phyloP scores from a whole-genome alignment of 1,284 basidiomycete genomes.

The Stygiomarasmius scandens region DNA sequence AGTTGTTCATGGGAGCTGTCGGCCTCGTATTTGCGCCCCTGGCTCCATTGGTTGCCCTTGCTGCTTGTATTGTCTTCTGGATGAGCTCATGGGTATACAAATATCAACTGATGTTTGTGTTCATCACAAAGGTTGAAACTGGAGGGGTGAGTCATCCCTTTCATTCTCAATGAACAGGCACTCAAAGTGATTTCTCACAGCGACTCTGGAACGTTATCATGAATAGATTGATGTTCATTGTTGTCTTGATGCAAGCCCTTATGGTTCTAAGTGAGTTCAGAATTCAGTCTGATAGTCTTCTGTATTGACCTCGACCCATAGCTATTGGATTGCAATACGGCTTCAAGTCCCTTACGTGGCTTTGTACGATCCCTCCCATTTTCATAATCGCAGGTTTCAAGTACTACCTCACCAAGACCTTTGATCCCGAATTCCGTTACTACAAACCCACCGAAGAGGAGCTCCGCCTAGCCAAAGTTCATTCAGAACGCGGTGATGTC shows the following conservation, averaged over 20 bases:
- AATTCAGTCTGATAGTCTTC: background rate
- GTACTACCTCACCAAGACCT: slow-evolving; percentile 71
- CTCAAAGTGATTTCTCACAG: slow-evolving; percentile 36
- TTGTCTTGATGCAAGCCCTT: slow-evolving; percentile 82
- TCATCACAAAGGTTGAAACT: slow-evolving; percentile 83
- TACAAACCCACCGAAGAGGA: slow-evolving; percentile 77
- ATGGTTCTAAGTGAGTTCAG: slow-evolving; percentile 80
- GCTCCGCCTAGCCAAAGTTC: slow-evolving; percentile 67
- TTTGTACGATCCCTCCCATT: slow-evolving; percentile 76
- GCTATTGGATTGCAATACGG: slow-evolving; percentile 85
- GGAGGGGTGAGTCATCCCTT: slow-evolving; percentile 71
- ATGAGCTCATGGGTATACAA: slow-evolving; percentile 82
- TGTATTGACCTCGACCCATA: slow-evolving; percentile 30
- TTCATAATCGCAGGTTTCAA: slow-evolving; percentile 82
- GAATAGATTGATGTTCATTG: slow-evolving; percentile 79
- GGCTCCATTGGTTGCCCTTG: slow-evolving; percentile 84
- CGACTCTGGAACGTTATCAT: slow-evolving; percentile 91
- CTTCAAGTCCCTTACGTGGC: slow-evolving; percentile 74
- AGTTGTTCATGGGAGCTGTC: slow-evolving; percentile 87
- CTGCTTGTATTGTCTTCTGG: slow-evolving; percentile 84
- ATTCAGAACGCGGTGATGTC: slow-evolving; percentile 72
- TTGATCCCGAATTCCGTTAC: slow-evolving; percentile 76
- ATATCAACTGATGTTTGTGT: slow-evolving; percentile 94
- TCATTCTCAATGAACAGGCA: background rate
- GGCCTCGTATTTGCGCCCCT: slow-evolving; percentile 90